These are phyloP conservation scores for Collybiopsis confluens DNA, from an alignment of 768 basidiomycete genomes.

Conservation along the genomic window DNA sequence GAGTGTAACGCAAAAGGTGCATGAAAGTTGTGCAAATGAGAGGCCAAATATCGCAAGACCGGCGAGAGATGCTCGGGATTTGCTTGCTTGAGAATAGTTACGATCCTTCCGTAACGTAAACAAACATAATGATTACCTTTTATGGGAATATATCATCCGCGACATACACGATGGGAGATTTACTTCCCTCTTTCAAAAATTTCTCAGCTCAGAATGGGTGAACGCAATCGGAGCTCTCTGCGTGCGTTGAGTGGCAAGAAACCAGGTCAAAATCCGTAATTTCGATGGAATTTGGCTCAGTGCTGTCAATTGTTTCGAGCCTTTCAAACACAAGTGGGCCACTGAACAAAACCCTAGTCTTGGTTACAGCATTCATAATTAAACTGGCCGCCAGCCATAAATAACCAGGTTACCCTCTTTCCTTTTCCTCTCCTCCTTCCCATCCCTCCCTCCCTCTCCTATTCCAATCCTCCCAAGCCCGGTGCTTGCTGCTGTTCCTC, in stretches of 20 bases:
- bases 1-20: constrained; percentile 67
- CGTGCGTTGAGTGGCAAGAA: too few species aligned
- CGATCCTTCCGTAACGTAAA: too few species aligned
- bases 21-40: constrained; percentile 66
- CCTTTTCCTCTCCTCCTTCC: background rate
- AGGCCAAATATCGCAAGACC: constrained; percentile 71
- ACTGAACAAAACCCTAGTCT: background rate
- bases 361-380: background rate
- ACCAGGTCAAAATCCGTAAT: too few species aligned
- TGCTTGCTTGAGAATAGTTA: constrained; percentile 33
- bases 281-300: too few species aligned
- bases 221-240: too few species aligned
- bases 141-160: too few species aligned
- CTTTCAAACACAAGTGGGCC: too few species aligned
- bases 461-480: background rate
- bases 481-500: background rate
- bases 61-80: constrained; percentile 77
- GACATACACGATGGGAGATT: too few species aligned
- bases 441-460: background rate
- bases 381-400: background rate
- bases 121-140: background rate
- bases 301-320: too few species aligned
- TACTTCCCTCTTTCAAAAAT: too few species aligned
- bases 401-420: background rate
- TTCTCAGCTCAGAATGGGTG: too few species aligned